Evolutionary conservation across 306 rosid species (phyloP).

Genomic region (Glycyrrhiza uralensis): DNA sequence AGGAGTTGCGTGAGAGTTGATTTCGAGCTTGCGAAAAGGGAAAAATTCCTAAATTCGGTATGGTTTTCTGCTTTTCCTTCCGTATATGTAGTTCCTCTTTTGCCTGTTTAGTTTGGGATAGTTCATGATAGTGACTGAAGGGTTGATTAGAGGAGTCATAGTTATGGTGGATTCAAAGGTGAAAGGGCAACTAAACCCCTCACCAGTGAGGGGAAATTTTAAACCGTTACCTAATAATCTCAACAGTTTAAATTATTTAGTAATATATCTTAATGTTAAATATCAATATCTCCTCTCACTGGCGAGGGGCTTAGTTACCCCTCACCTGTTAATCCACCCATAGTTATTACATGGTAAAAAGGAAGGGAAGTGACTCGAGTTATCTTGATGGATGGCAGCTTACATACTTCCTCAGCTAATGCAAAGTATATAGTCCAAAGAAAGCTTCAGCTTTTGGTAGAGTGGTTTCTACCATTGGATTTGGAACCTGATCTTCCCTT

Average conservation of each 20-base stretch:
- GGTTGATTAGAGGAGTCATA: neutral
- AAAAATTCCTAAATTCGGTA: constrained; percentile 21
- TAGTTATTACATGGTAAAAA: constrained; percentile 18
- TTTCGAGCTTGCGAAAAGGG: constrained; percentile 25
- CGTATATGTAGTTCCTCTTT: constrained; percentile 21
- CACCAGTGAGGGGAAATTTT: no score
- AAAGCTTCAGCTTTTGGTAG: constrained; percentile 24
- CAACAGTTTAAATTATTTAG: no score
- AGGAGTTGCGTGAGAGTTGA: constrained; percentile 30
- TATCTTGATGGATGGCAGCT: constrained; percentile 37
- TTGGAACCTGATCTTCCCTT: neutral
- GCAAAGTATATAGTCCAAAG: constrained; percentile 26
- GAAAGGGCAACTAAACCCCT: no score
- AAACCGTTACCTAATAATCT: no score
- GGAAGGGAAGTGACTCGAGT: constrained; percentile 11
- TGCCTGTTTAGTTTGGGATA: constrained; percentile 3
- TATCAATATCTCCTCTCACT: no score
- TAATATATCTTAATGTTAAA: no score
- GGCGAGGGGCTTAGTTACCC: no score
- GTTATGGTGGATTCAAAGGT: no score
- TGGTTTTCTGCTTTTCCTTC: constrained; percentile 22
- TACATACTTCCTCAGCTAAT: constrained; percentile 29
- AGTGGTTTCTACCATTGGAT: constrained; percentile 1
- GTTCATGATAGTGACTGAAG: constrained; percentile 24
- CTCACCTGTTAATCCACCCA: no score